phyloP scores from a whole-genome alignment of 1,139 yeast genomes.

The Magnusiomyces tetraspermus region DNA sequence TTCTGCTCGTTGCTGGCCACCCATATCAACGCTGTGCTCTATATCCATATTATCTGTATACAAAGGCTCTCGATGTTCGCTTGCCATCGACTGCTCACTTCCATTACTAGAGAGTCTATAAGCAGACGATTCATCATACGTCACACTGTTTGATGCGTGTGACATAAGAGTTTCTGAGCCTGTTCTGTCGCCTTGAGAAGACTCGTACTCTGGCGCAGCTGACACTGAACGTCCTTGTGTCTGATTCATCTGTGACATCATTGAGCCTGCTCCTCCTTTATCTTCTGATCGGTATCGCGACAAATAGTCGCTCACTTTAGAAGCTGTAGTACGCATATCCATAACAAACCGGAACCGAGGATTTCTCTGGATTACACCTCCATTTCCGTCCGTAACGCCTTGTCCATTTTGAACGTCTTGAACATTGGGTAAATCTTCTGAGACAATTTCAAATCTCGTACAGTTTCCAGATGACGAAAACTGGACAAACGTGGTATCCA shows the following conservation, averaged over 20 bases:
- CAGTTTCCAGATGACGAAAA: background rate
- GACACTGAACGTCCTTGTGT: too few species aligned
- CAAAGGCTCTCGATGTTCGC: background rate
- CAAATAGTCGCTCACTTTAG: background rate
- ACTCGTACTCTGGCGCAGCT: background rate
- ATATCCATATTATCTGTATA: background rate
- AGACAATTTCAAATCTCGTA: background rate
- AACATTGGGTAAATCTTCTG: background rate
- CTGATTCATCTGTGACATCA: too few species aligned
- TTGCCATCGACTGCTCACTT: background rate
- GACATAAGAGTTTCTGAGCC: background rate
- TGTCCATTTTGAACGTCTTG: background rate
- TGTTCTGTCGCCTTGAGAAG: background rate
- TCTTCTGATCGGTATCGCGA: background rate
- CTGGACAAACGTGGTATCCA: background rate
- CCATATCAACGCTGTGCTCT: background rate
- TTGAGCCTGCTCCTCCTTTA: too few species aligned
- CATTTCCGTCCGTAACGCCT: background rate
- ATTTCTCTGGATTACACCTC: background rate
- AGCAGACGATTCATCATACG: background rate
- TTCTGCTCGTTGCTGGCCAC: background rate
- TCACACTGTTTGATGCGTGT: background rate
- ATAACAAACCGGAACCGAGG: background rate
- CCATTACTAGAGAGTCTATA: background rate
- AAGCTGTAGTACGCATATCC: background rate